Percentiles rank a stretch among this genome's conserved stretches.
These are phyloP conservation scores for Blepharisma japonicum DNA, from an alignment of 73 alveolate species.

Conservation along the genomic window DNA sequence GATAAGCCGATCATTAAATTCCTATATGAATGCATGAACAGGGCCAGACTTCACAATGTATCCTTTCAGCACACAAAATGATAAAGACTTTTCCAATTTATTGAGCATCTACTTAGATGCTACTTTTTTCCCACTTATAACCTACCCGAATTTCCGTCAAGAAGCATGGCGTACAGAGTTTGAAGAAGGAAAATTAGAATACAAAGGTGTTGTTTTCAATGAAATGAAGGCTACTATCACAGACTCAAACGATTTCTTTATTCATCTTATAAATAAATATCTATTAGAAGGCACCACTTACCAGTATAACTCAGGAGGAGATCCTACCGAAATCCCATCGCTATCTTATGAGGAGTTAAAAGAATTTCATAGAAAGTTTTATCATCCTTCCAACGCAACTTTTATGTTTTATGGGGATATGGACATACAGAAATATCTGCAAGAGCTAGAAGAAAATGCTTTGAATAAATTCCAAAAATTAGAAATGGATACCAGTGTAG, in stretches of 20 bases:
- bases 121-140: constrained; percentile 70
- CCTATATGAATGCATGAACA: constrained; percentile 92
- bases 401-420: constrained; percentile 76
- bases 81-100: constrained; percentile 70
- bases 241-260: constrained; percentile 55
- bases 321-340: constrained; percentile 66
- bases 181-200: constrained; percentile 52
- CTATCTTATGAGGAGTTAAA: constrained; percentile 59
- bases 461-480: constrained; percentile 44
- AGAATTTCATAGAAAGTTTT: constrained; percentile 63
- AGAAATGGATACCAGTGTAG: constrained; percentile 26
- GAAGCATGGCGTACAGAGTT: constrained; percentile 82
- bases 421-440: constrained; percentile 59
- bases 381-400: constrained; percentile 70
- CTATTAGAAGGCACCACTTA: constrained; percentile 52
- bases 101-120: constrained; percentile 66
- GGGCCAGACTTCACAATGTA: constrained; percentile 89
- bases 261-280: constrained; percentile 41
- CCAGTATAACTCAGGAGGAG: constrained; percentile 81
- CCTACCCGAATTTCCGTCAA: constrained; percentile 63
- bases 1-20: constrained; percentile 74
- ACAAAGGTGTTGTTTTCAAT: constrained; percentile 84
- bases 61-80: constrained; percentile 79
- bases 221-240: constrained; percentile 88
- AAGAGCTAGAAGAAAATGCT: constrained; percentile 44